Evolutionary conservation across 495 filamentous ascomycete genomes (phyloP).

Genomic region (Tuber melanosporum): DNA sequence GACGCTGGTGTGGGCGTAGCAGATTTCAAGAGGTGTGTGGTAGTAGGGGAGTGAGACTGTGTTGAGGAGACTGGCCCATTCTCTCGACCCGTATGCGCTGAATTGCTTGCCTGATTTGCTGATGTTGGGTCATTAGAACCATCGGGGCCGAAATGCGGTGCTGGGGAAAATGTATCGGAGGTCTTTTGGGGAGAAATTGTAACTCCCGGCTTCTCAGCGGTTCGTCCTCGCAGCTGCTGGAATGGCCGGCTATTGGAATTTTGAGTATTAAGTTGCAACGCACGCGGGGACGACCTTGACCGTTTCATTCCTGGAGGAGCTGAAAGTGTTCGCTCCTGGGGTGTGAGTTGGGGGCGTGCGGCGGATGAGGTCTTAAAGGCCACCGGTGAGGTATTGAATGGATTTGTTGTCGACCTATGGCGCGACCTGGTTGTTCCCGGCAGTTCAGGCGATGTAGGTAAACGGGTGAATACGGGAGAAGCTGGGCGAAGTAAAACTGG

Average conservation of each 20-base stretch:
- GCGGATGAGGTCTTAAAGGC: constrained; percentile 10
- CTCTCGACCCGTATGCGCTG: neutral
- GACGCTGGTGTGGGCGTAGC: constrained; percentile 22
- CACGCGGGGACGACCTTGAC: constrained; percentile 28
- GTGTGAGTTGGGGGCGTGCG: constrained; percentile 11
- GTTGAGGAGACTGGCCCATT: neutral
- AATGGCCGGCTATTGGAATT: constrained; percentile 12
- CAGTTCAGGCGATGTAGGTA: constrained; percentile 4
- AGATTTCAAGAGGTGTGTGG: constrained; percentile 28
- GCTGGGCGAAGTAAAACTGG: constrained; percentile 14
- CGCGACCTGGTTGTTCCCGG: constrained; percentile 7
- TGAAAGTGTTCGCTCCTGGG: constrained; percentile 24
- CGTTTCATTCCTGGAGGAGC: constrained; percentile 26
- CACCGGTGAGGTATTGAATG: constrained; percentile 19
- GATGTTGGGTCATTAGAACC: constrained; percentile 13
- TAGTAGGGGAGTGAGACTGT: constrained; percentile 18
- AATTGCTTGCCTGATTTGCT: constrained; percentile 19
- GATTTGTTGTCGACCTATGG: constrained; percentile 25
- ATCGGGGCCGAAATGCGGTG: constrained; percentile 10
- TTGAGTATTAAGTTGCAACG: constrained; percentile 28
- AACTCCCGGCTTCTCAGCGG: constrained; percentile 16
- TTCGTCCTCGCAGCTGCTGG: constrained; percentile 24
- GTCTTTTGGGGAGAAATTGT: constrained; percentile 22
- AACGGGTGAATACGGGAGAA: constrained; percentile 11
- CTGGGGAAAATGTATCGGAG: constrained; percentile 4